These are phyloP conservation scores for Crotalaria pallida DNA, from an alignment of 306 rosid genomes.

Conservation along the genomic window DNA sequence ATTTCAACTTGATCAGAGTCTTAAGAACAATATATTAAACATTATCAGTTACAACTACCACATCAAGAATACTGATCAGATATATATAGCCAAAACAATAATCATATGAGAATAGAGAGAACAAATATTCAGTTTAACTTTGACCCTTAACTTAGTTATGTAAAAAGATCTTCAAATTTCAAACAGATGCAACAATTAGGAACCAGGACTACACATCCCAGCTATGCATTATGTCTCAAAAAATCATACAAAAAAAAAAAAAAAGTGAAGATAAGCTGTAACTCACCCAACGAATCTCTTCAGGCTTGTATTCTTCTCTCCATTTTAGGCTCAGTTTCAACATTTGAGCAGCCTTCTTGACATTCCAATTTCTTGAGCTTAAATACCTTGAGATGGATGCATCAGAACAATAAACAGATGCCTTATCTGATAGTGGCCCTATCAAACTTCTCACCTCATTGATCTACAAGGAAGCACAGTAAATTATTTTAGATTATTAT, in stretches of 20 bases:
- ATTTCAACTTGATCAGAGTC: background rate
- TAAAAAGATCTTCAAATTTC: background rate
- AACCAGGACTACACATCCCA: background rate
- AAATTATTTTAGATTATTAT: background rate
- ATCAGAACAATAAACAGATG: conserved; percentile 68
- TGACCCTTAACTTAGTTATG: background rate
- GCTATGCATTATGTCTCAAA: background rate
- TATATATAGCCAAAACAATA: background rate
- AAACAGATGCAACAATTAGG: background rate
- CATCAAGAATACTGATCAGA: background rate
- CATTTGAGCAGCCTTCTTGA: conserved; percentile 85
- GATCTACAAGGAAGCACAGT: conserved; percentile 46
- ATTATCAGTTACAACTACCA: background rate
- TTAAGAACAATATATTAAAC: background rate
- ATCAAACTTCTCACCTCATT: conserved; percentile 59
- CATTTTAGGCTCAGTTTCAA: conserved; percentile 70
- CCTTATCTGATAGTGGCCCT: conserved; percentile 57
- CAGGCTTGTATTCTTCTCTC: conserved; percentile 79
- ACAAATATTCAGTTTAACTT: background rate
- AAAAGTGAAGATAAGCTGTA: background rate
- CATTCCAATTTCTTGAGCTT: conserved; percentile 77
- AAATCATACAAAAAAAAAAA: background rate
- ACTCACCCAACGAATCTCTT: conserved; percentile 80
- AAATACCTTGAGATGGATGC: conserved; percentile 64
- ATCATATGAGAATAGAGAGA: background rate